Evolutionary conservation across 2,329 filamentous ascomycete genomes (phyloP), one percentile per base, ranked within the genome.

Genomic region (Pyricularia grisea): DNA sequence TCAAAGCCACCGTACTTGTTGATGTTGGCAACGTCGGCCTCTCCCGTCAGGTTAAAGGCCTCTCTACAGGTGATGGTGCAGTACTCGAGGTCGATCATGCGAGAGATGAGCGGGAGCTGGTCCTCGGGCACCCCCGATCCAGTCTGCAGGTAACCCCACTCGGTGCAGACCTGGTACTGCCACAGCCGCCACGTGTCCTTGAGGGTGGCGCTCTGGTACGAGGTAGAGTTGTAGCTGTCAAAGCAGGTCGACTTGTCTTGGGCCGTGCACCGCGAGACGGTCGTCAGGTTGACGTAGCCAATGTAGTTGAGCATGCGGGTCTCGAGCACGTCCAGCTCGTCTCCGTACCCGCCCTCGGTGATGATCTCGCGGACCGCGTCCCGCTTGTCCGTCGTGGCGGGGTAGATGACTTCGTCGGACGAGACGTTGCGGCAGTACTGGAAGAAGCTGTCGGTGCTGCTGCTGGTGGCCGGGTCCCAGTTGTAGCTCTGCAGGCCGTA

Each of bases 131-230:
- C 88, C 30, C 88, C 87, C 4, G 87, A 89, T 66, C 92, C 92
- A 0, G 90, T 92, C 72, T 90, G 86, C 67, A 94, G 87, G 78
- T 87, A 95, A 11, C 92, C 92, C 92, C 91, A 95, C 79, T 87
- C 81, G 6, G 83, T 86, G 78, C 85, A 87, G 58, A 82, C 83
- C 71, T 87, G 85, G 73, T 84, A 87, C 0, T 77, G 73, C 85
- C 85, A 87, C 28, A 81, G 76, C 0, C 84, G 78, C 74, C 75
- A 85, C 67, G 74, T 75, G 70, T 81, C 80, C 5, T 75, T 70
- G 66, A 81, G 78, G 68, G 77, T 75, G 69, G 79, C 76, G 25
- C 75, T 74, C 33, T 71, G 70, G 70, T 80, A 80, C 67, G 78
- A 79, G 0, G 72, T 73, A 4, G 75, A 20, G 70, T 81, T 74